Evolutionary conservation across 108 stramenopile genomes (phyloP).

Genomic region (Skeletonema marinoi): DNA sequence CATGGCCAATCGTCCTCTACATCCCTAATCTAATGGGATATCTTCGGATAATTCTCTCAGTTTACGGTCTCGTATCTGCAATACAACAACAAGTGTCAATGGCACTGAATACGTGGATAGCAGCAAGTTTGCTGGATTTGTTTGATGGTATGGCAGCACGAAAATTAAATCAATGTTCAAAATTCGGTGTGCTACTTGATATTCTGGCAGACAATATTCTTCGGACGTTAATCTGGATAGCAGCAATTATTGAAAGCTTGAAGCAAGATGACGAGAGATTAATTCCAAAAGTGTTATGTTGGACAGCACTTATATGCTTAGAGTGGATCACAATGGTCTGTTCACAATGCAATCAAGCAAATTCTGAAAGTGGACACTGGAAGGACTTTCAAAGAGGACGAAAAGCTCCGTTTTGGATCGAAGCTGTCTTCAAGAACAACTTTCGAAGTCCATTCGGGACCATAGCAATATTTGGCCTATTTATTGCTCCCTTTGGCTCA

Average conservation of each 20-base stretch:
- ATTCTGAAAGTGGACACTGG: slow-evolving; percentile 13
- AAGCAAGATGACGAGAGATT: slow-evolving; percentile 2
- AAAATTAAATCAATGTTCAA: slow-evolving; percentile 59
- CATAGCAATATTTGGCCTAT: slow-evolving; percentile 58
- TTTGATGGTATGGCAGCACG: slow-evolving; percentile 65
- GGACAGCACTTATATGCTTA: slow-evolving; percentile 39
- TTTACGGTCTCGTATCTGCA: slow-evolving; percentile 40
- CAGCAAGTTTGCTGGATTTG: slow-evolving; percentile 54
- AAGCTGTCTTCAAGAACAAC: slow-evolving; percentile 61
- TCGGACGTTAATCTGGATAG: slow-evolving; percentile 57
- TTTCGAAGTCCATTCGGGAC: slow-evolving; percentile 49
- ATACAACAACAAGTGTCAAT: slow-evolving; percentile 10
- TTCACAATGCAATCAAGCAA: slow-evolving; percentile 51
- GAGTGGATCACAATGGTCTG: slow-evolving; percentile 74
- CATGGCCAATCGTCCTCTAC: slow-evolving; percentile 51
- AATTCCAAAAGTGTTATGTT: slow-evolving; percentile 6
- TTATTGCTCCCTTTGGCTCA: slow-evolving; percentile 34
- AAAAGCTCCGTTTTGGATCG: slow-evolving; percentile 49
- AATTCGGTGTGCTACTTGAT: slow-evolving; percentile 64
- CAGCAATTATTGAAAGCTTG: slow-evolving; percentile 22
- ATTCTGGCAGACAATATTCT: slow-evolving; percentile 66
- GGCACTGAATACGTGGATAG: slow-evolving; percentile 53
- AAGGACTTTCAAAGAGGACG: slow-evolving; percentile 26
- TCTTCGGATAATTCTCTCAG: slow-evolving; percentile 51
- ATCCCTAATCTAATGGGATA: slow-evolving; percentile 68